These are phyloP conservation scores for Aspergillus fumigatiaffinis DNA, from an alignment of 2,329 filamentous ascomycete genomes.

Conservation along the genomic window DNA sequence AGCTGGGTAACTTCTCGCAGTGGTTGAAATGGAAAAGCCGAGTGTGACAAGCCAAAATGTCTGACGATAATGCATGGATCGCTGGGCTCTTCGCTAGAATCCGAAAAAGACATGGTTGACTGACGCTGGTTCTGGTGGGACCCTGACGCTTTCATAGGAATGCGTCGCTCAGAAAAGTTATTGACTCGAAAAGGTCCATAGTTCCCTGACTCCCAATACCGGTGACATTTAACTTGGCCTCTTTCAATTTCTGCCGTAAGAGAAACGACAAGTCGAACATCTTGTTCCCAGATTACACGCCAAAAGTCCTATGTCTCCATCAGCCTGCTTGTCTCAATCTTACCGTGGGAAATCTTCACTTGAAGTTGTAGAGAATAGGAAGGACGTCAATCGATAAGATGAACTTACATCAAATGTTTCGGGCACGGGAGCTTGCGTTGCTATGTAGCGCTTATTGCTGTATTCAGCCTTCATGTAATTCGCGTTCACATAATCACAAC, in stretches of 20 bases:
- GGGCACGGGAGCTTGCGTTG: slow-evolving; percentile 88
- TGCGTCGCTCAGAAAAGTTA: slow-evolving; percentile 73
- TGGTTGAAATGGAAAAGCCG: slow-evolving; percentile 72
- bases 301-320: slow-evolving; percentile 73
- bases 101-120: slow-evolving; percentile 20
- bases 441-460: slow-evolving; percentile 91
- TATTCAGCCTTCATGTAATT: slow-evolving; percentile 76
- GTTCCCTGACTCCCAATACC: slow-evolving; percentile 79
- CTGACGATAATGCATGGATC: slow-evolving; percentile 74
- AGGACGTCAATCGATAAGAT: not conserved
- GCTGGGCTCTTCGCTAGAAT: slow-evolving; percentile 27
- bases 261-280: slow-evolving; percentile 93
- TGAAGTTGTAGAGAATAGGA: not conserved
- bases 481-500: slow-evolving; percentile 93
- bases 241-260: slow-evolving; percentile 91
- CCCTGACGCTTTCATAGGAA: slow-evolving; percentile 64
- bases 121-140: slow-evolving; percentile 41
- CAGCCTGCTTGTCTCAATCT: not conserved
- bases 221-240: slow-evolving; percentile 89
- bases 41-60: slow-evolving; percentile 79
- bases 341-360: not conserved
- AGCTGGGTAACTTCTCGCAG: slow-evolving; percentile 92
- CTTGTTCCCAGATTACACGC: slow-evolving; percentile 96
- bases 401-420: slow-evolving; percentile 78
- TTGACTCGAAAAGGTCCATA: slow-evolving; percentile 76